Base-by-base conservation (phyloP, 2,329 filamentous ascomycete genomes). In the Botrytis tulipae region DNA sequence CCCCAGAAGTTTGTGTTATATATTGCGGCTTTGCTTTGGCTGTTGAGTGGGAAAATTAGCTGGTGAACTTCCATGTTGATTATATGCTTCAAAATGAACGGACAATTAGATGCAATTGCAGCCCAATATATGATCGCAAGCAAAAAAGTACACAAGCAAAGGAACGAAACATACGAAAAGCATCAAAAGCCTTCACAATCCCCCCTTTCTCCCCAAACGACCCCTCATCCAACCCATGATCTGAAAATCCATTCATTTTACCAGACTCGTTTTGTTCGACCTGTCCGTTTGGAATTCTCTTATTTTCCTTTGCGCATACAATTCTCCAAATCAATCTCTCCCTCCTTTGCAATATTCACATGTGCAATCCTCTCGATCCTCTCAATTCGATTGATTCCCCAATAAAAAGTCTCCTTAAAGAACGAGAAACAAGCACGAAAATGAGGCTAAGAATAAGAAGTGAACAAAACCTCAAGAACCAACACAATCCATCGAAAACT, bases 1-100 rank as follows among this genome's bases (percentile, higher is more conserved):
- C 97, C 79, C 92, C 92, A 54, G 92, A 88, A 46, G 94, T 97
- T 77, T 91, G 89, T 65, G 92, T 91, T 72, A 96, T 91, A 84
- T 98, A 99, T 80, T 95, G 94, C 25, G 95, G 90, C 85, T 98
- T 98, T 71, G 95, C 93, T 87, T 99, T 98, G 77, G 96, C 95
- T 97, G 80, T 71, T 74, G 29, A n/a, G 35, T 16, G 46, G 29
- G 9, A 42, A 12, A 16, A 37, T 68, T 74, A 67, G 44, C 57
- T 22, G 4, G 20, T 60, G 16, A 46, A 12, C 29, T 67, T 63
- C 16, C 16, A 29, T 57, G 5, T 25, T 32, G 48, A 14, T 48
- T 40, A 12, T 65, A 25, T 59, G 71, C 25, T 32, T 35, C 16
- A 51, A 59, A 32, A 14, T 32, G 40, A 67, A 57, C 51, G 62